Conservation (phyloP, 352 stramenopile species). For the Pythium monospermum region DNA sequence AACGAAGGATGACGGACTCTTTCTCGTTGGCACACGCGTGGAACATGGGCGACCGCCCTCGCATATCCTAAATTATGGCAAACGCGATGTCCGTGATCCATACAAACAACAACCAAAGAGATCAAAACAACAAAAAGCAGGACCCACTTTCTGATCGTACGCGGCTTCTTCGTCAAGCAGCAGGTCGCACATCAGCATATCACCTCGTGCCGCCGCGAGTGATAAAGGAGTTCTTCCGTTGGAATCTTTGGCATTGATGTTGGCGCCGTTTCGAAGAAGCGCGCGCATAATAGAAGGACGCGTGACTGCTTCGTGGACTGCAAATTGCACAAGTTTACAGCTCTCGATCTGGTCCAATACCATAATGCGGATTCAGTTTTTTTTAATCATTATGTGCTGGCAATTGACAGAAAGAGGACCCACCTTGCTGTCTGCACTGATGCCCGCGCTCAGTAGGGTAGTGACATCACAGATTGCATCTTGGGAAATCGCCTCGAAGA, state of each 20-base stretch:
- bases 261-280: slow-evolving; percentile 2
- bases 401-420: neutral
- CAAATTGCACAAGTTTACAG: neutral
- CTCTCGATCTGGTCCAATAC: slow-evolving; percentile 1
- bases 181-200: neutral
- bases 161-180: slow-evolving; percentile 5
- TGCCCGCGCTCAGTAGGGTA: slow-evolving; percentile 1
- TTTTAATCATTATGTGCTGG: neutral
- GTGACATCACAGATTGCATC: slow-evolving; percentile 4
- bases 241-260: slow-evolving; percentile 4
- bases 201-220: slow-evolving; percentile 3
- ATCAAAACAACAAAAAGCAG: too few species aligned
- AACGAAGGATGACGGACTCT: slow-evolving; percentile 30
- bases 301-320: slow-evolving; percentile 5
- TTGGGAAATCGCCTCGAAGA: slow-evolving; percentile 1
- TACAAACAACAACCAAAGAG: too few species aligned
- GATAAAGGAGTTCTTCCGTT: slow-evolving; percentile 5
- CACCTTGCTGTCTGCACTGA: slow-evolving; percentile 10
- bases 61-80: slow-evolving; percentile 31
- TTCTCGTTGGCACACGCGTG: slow-evolving; percentile 37
- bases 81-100: too few species aligned
- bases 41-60: slow-evolving; percentile 40
- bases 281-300: slow-evolving; percentile 1
- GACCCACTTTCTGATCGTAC: neutral
- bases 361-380: too few species aligned